Base-by-base conservation (phyloP, 2,329 filamentous ascomycete species). In the Akanthomyces muscarius region DNA sequence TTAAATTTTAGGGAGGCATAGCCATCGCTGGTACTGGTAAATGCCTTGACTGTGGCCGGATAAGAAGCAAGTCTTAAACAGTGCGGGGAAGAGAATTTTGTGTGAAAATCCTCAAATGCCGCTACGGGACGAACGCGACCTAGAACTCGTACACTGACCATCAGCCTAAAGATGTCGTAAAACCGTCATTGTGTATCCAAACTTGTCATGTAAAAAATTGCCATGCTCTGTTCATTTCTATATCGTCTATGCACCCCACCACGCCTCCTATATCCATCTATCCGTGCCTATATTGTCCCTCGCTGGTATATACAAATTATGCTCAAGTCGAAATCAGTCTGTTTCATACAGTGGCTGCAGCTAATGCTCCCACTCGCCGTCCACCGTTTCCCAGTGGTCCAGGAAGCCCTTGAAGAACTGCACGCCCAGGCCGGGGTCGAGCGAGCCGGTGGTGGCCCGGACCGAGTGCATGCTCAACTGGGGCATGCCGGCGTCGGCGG, bases 381-480 rank as follows among this genome's bases (percentile, higher is more conserved):
- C 93, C 48, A 97, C 88, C 70, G 84, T 82, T 80, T 97, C 92
- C 80, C 89, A 98, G 66, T 88, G 80, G 70, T 96, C 91, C 68
- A 96, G 84, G 75, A 97, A 97, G 1, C 89, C 92, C 80, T 91
- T 90, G 79, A 97, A 97, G 68, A 92, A 86, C 77, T 91, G 88
- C 21, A 95, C 90, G 4, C 93, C 94, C 67, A 97, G 78, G 0
- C 94, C 94, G 0, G 94, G 94, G 72, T 98, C 94, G 67, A 93
- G 74, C 44, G 85, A 84, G 2, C 94, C 94, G 0, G 91, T 96
- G 0, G 92, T 97, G 0, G 94, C 94, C 30, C 94, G 84, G 68
- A 98, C 90, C 59, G 87, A 91, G 76, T 98, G 94, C 94, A 98
- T 98, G 71, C 89, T 94, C 69, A 97, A 77, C 78, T 98, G 94